Percentiles rank a stretch among this genome's conserved stretches.
These are phyloP conservation scores for Lentinula guzmanii DNA, from an alignment of 768 basidiomycete species.

Conservation along the genomic window DNA sequence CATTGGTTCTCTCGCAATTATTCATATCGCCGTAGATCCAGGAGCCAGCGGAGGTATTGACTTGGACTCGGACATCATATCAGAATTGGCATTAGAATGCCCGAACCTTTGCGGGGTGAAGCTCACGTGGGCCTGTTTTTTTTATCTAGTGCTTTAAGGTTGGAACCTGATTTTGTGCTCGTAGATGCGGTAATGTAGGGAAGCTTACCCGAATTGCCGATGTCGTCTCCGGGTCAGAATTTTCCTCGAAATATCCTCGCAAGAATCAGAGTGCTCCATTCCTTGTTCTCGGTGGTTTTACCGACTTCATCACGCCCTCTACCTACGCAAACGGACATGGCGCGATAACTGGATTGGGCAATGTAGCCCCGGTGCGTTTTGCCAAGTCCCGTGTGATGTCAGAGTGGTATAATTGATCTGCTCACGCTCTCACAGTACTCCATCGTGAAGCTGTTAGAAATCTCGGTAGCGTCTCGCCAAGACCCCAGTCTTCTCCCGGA, in stretches of 20 bases:
- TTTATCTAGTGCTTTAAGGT: slow-evolving; percentile 7
- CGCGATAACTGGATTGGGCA: slow-evolving; percentile 86
- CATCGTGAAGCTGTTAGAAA: slow-evolving; percentile 52
- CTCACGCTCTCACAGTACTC: slow-evolving; percentile 36
- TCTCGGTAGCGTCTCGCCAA: slow-evolving; percentile 50
- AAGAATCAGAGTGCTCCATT: slow-evolving; percentile 64
- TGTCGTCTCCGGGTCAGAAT: slow-evolving; percentile 50
- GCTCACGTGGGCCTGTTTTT: slow-evolving; percentile 58
- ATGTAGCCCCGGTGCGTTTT: slow-evolving; percentile 64
- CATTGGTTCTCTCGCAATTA: slow-evolving; percentile 6
- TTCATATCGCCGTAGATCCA: slow-evolving; percentile 49
- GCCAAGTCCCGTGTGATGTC: not conserved
- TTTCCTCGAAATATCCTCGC: slow-evolving; percentile 50
- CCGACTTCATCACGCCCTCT: slow-evolving; percentile 77
- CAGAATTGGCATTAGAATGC: slow-evolving; percentile 68
- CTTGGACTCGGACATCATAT: slow-evolving; percentile 83
- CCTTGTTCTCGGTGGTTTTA: slow-evolving; percentile 80
- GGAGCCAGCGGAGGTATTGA: slow-evolving; percentile 87
- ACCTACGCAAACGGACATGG: slow-evolving; percentile 73
- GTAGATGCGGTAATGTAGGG: slow-evolving; percentile 85
- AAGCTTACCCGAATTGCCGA: slow-evolving; percentile 84
- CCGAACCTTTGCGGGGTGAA: slow-evolving; percentile 85
- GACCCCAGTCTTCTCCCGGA: slow-evolving; percentile 56
- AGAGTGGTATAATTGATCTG: not conserved
- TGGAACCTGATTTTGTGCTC: slow-evolving; percentile 1